Evolutionary conservation across 768 basidiomycete species (phyloP).

Genomic region (Rhizopogon roseolus): DNA sequence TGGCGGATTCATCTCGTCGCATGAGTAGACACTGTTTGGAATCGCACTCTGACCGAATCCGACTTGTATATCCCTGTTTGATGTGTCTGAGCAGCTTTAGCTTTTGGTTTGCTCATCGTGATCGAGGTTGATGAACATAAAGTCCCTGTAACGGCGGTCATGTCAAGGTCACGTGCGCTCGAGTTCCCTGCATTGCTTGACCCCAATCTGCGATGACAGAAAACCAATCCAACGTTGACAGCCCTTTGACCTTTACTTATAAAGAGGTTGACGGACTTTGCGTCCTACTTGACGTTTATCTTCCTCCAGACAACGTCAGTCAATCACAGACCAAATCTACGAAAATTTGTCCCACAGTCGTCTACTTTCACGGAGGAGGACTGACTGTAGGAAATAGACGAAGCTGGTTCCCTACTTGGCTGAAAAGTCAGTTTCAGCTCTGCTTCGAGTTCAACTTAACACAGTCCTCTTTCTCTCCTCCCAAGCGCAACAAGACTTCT

Average conservation of each 20-base stretch:
- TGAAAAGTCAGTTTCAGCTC: conserved; percentile 39
- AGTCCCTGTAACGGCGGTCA: no score
- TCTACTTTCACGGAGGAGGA: conserved; percentile 51
- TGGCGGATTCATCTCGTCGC: no score
- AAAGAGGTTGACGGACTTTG: conserved; percentile 23
- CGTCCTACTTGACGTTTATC: conserved; percentile 32
- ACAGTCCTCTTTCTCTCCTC: background rate
- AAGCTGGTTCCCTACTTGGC: conserved; percentile 67
- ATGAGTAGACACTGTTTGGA: conserved; percentile 5
- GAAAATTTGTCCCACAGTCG: conserved; percentile 25
- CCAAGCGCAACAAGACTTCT: background rate
- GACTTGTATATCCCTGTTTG: conserved; percentile 61
- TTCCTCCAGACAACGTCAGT: conserved; percentile 4
- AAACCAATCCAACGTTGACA: conserved; percentile 3
- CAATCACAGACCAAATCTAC: no score
- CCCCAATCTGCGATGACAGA: background rate
- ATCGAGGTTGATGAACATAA: background rate
- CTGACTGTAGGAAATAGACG: conserved; percentile 52
- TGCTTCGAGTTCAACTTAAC: background rate
- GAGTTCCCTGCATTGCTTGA: no score
- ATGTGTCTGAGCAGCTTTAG: conserved; percentile 38
- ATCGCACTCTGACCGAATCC: conserved; percentile 55
- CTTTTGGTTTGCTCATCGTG: conserved; percentile 41
- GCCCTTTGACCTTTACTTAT: conserved; percentile 29
- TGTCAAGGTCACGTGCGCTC: background rate